Evolutionary conservation across 257 asterid genomes (phyloP).

Genomic region (Solanum chiquidenum): DNA sequence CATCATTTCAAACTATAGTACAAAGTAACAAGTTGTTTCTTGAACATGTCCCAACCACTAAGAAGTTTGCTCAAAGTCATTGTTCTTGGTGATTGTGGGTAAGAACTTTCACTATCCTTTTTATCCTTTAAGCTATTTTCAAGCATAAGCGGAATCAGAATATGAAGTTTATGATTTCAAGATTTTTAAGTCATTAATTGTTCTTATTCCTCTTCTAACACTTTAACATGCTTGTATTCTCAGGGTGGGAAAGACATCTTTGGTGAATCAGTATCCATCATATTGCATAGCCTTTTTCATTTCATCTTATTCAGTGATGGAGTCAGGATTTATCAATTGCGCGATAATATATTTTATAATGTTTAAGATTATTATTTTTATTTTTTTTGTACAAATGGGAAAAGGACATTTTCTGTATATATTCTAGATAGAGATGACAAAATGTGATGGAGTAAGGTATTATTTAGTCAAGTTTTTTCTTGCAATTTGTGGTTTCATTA

Average conservation of each 20-base stretch:
- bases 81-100: slow-evolving; percentile 90
- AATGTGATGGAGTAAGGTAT: background rate
- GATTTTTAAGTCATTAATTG: background rate
- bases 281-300: background rate
- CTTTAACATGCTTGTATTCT: background rate
- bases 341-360: background rate
- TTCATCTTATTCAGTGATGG: background rate
- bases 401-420: background rate
- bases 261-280: slow-evolving; percentile 78
- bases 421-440: background rate
- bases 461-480: background rate
- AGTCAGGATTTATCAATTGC: background rate
- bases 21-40: background rate
- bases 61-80: slow-evolving; percentile 76
- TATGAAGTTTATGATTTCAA: background rate
- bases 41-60: slow-evolving; percentile 26
- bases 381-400: background rate
- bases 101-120: background rate
- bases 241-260: slow-evolving; percentile 92
- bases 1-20: background rate
- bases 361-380: background rate
- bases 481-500: slow-evolving; percentile 10
- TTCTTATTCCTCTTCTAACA: background rate
- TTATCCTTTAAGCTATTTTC: background rate
- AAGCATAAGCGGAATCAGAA: background rate